Evolutionary conservation across 805 yeast species (phyloP), one percentile per base, ranked within the genome.

Genomic region (Yueomyces sp.): DNA sequence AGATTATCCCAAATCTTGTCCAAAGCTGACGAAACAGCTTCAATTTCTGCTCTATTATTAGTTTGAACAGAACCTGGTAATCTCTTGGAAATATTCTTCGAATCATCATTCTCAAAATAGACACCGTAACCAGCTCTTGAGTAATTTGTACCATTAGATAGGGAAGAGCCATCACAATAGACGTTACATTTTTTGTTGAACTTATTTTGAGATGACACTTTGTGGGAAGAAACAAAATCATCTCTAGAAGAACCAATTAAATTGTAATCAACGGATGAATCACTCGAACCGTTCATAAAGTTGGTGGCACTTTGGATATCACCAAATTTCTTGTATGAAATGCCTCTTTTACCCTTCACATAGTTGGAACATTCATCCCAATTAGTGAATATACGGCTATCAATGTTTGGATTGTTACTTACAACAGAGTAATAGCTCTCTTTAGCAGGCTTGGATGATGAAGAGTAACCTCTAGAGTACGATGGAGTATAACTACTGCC

Each of bases 151-250:
- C 86, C 87, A 52, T 81, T 81, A 4, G 74, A 70, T 7, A 78
- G 63, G 0, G 79, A 68, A 0, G 94, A 83, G 0, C 96, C 96
- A 60, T 87, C 96, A 26, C 85, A 79, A 53, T 74, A 87, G 0
- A 85, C 61, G 28, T 48, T 49, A 7, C 47, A 42, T 7, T 27
- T 42, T 37, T 46, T 41, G 9, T 40, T 28, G 39, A 31, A 50
- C 34, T 37, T 45, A 3, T 36, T 8, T 9, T 12, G 6, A 5
- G 4, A 26, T 2, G 41, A 39, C 12, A 49, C 32, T 29, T 37
- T 42, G 40, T 52, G 47, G 8, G 40, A 41, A 5, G 39, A 19
- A 5, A 28, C 40, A 42, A 57, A 60, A 11, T 44, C 47, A 6
- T 39, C 38, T 37, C 40, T 36, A 1, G 49, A n/a, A 3, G 46